phyloP scores from a whole-genome alignment of 331 rosid species.

The Stylosanthes scabra region DNA sequence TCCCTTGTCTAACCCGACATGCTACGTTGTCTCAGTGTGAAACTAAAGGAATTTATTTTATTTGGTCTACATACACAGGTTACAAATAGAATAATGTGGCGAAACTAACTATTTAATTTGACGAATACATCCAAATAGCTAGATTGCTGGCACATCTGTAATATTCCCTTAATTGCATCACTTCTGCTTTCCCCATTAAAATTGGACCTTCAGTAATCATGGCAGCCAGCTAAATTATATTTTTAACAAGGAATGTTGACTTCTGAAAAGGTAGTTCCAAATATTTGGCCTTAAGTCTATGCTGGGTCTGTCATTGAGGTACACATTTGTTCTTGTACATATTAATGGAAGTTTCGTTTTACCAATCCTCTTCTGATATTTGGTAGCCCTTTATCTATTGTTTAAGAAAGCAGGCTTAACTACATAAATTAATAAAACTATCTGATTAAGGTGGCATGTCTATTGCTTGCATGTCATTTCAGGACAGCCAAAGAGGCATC shows the following conservation, averaged over 20 bases:
- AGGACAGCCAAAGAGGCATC: conserved; percentile 98
- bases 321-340: neutral
- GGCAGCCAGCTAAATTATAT: neutral
- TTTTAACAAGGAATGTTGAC: neutral
- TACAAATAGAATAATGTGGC: neutral
- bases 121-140: neutral
- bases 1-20: neutral
- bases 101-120: neutral
- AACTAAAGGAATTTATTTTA: neutral
- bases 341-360: neutral
- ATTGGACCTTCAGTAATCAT: neutral
- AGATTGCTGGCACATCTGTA: neutral
- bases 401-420: neutral
- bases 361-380: neutral
- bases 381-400: neutral
- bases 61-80: no score
- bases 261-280: neutral
- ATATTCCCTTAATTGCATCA: neutral
- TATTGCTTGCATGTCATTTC: conserved; percentile 47
- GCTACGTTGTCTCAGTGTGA: neutral
- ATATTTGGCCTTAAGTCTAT: neutral
- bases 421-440: neutral
- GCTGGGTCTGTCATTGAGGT: neutral
- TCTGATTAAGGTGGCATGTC: conserved; percentile 30
- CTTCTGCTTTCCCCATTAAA: neutral